Percentiles rank a stretch among this genome's conserved stretches.
phyloP scores from a whole-genome alignment of 441 rosid species.

The Monsonia emarginata region DNA sequence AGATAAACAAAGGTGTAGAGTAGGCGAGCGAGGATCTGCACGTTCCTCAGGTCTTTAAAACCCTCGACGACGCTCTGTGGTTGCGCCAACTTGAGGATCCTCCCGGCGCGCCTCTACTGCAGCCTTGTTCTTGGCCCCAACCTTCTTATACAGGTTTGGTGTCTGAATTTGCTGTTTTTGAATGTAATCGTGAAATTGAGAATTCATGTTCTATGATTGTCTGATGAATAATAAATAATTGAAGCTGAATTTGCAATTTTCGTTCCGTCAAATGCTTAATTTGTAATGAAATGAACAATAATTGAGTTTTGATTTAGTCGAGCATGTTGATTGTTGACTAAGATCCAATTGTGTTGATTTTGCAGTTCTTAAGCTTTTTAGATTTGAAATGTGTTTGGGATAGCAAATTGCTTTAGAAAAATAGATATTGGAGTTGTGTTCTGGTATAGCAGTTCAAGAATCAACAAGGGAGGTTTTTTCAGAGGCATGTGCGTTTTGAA shows the following conservation, averaged over 20 bases:
- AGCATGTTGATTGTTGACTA: background rate
- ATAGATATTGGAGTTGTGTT: background rate
- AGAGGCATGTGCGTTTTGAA: background rate
- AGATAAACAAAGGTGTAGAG: constrained; percentile 41
- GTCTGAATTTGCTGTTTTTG: background rate
- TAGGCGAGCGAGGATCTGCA: constrained; percentile 65
- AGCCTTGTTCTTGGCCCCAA: constrained; percentile 52
- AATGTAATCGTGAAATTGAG: background rate
- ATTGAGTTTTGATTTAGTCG: background rate
- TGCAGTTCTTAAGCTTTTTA: background rate
- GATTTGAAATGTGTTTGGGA: background rate
- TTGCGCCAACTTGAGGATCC: constrained; percentile 65
- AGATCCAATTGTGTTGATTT: background rate
- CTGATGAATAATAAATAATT: background rate
- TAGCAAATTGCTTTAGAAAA: too few species aligned
- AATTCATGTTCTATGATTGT: background rate
- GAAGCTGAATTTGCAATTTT: background rate
- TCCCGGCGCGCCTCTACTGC: constrained; percentile 23
- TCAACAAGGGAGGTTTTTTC: background rate
- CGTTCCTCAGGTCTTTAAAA: constrained; percentile 45
- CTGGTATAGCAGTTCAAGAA: background rate
- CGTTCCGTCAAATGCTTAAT: too few species aligned
- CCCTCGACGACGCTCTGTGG: constrained; percentile 60
- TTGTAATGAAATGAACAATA: background rate
- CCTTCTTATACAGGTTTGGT: constrained; percentile 63